Evolutionary conservation across 2,329 filamentous ascomycete species (phyloP).

Genomic region (Penicillium sumatraense): DNA sequence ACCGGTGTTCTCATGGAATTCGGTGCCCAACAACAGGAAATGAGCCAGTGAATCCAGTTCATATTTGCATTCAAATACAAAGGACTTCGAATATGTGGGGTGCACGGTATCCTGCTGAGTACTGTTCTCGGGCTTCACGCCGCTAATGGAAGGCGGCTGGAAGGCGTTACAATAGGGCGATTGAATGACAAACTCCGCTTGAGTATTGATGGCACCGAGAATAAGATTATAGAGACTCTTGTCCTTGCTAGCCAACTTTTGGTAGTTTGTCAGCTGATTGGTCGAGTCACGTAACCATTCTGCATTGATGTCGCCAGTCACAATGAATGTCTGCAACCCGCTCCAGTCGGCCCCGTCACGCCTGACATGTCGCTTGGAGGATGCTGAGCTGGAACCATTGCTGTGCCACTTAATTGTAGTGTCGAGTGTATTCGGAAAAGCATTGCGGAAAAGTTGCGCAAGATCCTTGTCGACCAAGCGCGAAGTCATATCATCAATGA

Average conservation of each 20-base stretch:
- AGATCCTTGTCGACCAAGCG: constrained; percentile 85
- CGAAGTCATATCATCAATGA: constrained; percentile 80
- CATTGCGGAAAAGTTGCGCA: constrained; percentile 90
- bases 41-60: constrained; percentile 94
- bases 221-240: constrained; percentile 77
- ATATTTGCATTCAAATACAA: constrained; percentile 98
- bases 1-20: constrained; percentile 80
- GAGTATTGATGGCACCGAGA: constrained; percentile 92
- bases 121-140: constrained; percentile 72
- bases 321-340: constrained; percentile 88
- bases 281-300: constrained; percentile 93
- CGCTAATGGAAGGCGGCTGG: constrained; percentile 86
- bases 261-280: constrained; percentile 91
- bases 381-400: constrained; percentile 54
- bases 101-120: constrained; percentile 85
- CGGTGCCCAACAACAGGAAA: constrained; percentile 83
- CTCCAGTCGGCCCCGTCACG: constrained; percentile 71
- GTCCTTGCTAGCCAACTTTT: constrained; percentile 80
- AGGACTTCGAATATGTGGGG: constrained; percentile 78
- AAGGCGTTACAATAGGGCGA: constrained; percentile 98
- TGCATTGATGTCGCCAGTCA: constrained; percentile 89
- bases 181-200: constrained; percentile 91
- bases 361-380: constrained; percentile 37
- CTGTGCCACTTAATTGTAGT: constrained; percentile 89
- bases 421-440: constrained; percentile 89